Evolutionary conservation across 805 yeast genomes (phyloP).

Genomic region (Saccharomycopsis babjevae): DNA sequence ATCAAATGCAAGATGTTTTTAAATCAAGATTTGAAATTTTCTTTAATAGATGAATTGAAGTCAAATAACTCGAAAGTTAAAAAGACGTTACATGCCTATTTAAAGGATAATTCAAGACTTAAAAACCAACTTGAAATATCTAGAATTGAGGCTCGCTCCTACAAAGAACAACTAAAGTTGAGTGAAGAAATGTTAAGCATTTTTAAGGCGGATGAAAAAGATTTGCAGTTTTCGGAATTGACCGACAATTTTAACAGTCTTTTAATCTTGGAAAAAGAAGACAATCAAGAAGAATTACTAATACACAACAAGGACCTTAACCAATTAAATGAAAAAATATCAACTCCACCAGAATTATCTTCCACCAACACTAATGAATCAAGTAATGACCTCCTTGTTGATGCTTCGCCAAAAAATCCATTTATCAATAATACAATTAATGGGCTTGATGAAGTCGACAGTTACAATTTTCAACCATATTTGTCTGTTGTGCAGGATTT

Average conservation of each 20-base stretch:
- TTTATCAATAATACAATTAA: neutral
- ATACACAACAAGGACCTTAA: neutral
- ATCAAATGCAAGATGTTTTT: neutral
- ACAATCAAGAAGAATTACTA: neutral
- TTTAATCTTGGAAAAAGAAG: neutral
- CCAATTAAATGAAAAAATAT: neutral
- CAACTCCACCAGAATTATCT: neutral
- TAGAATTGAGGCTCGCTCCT: conserved; percentile 1
- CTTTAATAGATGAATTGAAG: neutral
- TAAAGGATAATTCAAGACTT: conserved; percentile 9
- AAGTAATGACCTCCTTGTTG: neutral
- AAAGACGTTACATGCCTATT: neutral
- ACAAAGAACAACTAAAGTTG: conserved; percentile 7
- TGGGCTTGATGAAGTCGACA: neutral
- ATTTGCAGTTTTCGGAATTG: neutral
- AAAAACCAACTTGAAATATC: conserved; percentile 8
- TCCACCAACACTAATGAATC: neutral
- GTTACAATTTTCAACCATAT: neutral
- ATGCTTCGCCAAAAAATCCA: neutral
- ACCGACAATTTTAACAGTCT: neutral
- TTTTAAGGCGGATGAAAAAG: neutral
- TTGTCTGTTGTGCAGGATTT: neutral
- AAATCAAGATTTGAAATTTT: conserved; percentile 5
- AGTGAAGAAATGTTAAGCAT: conserved; percentile 13
- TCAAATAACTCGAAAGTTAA: conserved; percentile 4